Conservation (phyloP, 331 rosid genomes). For the Ulmus americana region DNA sequence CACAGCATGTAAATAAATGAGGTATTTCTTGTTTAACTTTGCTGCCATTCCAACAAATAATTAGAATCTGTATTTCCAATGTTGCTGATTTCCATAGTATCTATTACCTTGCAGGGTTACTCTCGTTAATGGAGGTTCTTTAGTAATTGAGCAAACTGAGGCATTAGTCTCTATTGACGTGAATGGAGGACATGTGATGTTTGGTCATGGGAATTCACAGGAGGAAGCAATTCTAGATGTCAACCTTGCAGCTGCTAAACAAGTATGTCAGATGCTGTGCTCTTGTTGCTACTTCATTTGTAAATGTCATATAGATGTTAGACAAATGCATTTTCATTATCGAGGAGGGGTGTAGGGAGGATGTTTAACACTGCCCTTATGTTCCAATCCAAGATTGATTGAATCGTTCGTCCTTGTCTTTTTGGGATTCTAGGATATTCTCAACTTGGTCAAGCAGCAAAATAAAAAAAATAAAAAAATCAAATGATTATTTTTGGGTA, state of each 20-base stretch:
- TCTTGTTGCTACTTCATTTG: conserved; percentile 17
- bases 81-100: conserved; percentile 11
- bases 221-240: conserved; percentile 84
- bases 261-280: conserved; percentile 40
- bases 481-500: too few relatives aligned
- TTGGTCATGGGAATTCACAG: conserved; percentile 75
- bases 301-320: not conserved
- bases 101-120: conserved; percentile 59
- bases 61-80: conserved; percentile 5
- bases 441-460: too few relatives aligned
- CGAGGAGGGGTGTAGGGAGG: not conserved
- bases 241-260: conserved; percentile 93
- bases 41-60: conserved; percentile 10
- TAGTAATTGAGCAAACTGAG: conserved; percentile 95
- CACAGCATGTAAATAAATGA: not conserved
- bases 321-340: not conserved
- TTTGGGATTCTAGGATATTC: too few relatives aligned
- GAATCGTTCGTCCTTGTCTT: too few relatives aligned
- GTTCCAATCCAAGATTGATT: too few relatives aligned
- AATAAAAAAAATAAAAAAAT: too few relatives aligned
- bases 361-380: not conserved
- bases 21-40: conserved; percentile 14
- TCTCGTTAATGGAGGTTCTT: conserved; percentile 84
- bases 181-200: conserved; percentile 93
- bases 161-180: conserved; percentile 95